Base-by-base conservation (phyloP, 2,329 filamentous ascomycete species). In the Colletotrichum sp. region DNA sequence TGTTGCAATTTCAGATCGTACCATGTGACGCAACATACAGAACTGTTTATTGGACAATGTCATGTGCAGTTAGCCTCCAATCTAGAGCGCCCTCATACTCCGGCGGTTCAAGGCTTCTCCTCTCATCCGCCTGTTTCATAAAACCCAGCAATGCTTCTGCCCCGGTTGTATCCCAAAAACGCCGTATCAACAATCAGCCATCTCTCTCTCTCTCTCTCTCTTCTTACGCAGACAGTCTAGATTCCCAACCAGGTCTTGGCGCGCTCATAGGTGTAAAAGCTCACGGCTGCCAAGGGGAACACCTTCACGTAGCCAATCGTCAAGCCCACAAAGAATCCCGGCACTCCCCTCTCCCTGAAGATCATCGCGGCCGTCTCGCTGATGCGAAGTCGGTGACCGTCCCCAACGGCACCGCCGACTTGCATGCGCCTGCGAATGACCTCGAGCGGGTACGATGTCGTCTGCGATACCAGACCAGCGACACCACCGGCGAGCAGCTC, bases 251-350 rank as follows among this genome's bases (percentile, higher is more conserved):
- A 84, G 58, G 85, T 88, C 86, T 93, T 93, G 77, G 89, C 84
- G 74, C 91, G 87, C 82, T 93, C 91, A 78, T 93, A 93, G 18
- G 90, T 91, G 80, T 90, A 93, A 80, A 93, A 93, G 77, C 87
- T 88, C 68, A 90, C 87, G 15, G 97, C 97, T 33, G 86, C 91
- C 94, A 99, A 93, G 5, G 97, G 97, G 75, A 98, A 89, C 66
- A 98, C 91, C 86, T 99, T 99, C 80, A 95, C 90, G 83, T 98
- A 99, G 9, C 97, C 97, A 83, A 99, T 98, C 2, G 94, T 95
- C 81, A 99, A 85, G 0, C 97, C 97, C 13, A 98, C 93, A 83
- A 95, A 99, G 86, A 98, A 98, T 0, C 97, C 97, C 65, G 90
- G 88, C 73, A 93, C 84, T 0, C 97, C 97, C 70, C 89, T 89